phyloP scores from a whole-genome alignment of 257 asterid genomes.

The Misopates orontium region DNA sequence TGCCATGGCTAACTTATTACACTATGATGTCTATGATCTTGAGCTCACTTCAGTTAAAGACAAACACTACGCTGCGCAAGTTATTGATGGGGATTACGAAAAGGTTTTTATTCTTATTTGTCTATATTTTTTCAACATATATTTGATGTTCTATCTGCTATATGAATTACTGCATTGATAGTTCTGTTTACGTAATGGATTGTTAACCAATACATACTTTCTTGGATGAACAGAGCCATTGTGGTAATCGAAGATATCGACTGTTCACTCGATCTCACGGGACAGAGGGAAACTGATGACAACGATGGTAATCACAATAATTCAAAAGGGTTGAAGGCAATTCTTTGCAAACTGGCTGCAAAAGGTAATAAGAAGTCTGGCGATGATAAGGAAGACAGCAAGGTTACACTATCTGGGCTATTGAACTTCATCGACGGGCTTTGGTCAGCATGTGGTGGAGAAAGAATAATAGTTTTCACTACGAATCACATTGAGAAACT shows the following conservation, averaged over 20 bases:
- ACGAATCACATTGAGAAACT: conserved; percentile 42
- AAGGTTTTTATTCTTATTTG: no score
- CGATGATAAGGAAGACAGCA: neutral
- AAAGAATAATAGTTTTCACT: conserved; percentile 41
- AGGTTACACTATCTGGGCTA: conserved; percentile 45
- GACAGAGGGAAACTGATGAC: no score
- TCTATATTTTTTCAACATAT: no score
- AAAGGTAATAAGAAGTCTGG: no score
- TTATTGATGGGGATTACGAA: conserved; percentile 34
- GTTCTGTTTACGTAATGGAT: no score
- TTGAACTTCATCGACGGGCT: conserved; percentile 47
- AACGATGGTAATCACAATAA: no score
- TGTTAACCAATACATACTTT: no score
- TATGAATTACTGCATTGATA: no score
- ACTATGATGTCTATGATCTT: conserved; percentile 48
- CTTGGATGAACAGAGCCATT: conserved; percentile 35
- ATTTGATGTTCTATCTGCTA: no score
- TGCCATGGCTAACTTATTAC: conserved; percentile 47
- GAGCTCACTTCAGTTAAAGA: conserved; percentile 38
- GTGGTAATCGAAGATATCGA: conserved; percentile 49
- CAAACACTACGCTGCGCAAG: conserved; percentile 44
- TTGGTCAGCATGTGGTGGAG: conserved; percentile 51
- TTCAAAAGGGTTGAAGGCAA: no score
- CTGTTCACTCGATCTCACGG: conserved; percentile 36
- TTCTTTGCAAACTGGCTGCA: no score